Evolutionary conservation across 2,329 filamentous ascomycete species (phyloP), one percentile per base, ranked within the genome.

Genomic region (Xylaria sp.): DNA sequence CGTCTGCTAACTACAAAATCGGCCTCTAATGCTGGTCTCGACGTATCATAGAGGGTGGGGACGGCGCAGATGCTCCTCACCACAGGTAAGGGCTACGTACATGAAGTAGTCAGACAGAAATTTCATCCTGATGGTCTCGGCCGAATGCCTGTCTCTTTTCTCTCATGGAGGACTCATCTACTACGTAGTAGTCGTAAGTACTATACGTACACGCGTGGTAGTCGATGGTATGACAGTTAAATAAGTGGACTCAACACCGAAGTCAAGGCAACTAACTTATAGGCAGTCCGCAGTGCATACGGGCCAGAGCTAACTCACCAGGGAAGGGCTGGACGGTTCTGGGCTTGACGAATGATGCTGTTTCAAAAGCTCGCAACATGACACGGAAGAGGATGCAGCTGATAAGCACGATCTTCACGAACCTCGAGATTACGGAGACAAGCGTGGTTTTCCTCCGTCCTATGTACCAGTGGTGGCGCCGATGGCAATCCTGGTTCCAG

Each of bases 391-490:
- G 29, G 29, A 34, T 13, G 29, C 29, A 34, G 16, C 16, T 34
- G 29, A 34, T 34, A 34, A 34, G 29, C 29, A 34, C 29, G 29
- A 34, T 34, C 29, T 34, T 34, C 29, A 34, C 29, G 11, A 34
- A 34, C 29, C 3, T 34, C 11, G 29, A 34, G 29, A 13, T 34
- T 44, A 42, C 40, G 43, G 43, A 47, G 41, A 50, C 48, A 46
- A 55, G 38, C 40, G 52, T 50, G 29, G 29, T 6, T 34, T 34
- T 34, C 9, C 29, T 13, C 29, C 29, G 29, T 34, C 29, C 29
- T 34, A 13, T 34, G 29, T 34, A 13, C 37, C 54, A 56, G 44
- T 56, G 52, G 52, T 56, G 55, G 52, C 52, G 53, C 55, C 43
- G 55, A 44, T 54, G 52, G 54, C 47, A 20, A 44, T 51, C 39